phyloP scores from a whole-genome alignment of 1,284 basidiomycete species.

The Phlebopus sp. region DNA sequence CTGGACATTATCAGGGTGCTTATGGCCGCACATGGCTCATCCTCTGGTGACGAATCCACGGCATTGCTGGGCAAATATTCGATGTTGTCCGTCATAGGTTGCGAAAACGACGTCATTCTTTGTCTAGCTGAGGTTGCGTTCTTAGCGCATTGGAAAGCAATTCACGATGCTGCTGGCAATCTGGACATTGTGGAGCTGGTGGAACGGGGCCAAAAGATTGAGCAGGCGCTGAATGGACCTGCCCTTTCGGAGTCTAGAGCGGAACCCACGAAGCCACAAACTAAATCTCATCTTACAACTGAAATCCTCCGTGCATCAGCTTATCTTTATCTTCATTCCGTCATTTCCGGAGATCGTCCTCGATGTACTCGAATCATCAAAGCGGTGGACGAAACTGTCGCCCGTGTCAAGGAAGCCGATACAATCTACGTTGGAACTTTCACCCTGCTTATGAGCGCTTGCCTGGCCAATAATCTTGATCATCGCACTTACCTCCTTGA shows the following conservation, averaged over 20 bases:
- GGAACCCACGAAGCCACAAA: slow-evolving; percentile 13
- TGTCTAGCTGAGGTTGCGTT: slow-evolving; percentile 70
- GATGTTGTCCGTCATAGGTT: slow-evolving; percentile 83
- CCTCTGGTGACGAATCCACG: slow-evolving; percentile 28
- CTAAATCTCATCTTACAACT: slow-evolving; percentile 49
- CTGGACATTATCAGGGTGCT: slow-evolving; percentile 54
- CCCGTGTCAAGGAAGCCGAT: slow-evolving; percentile 45
- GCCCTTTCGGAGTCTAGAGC: slow-evolving; percentile 9
- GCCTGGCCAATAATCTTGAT: slow-evolving; percentile 51
- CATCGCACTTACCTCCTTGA: slow-evolving; percentile 46
- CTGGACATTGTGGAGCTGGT: slow-evolving; percentile 62
- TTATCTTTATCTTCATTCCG: slow-evolving; percentile 66
- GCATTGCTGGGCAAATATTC: slow-evolving; percentile 36
- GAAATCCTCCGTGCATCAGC: slow-evolving; percentile 75
- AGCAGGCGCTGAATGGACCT: slow-evolving; percentile 37
- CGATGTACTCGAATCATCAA: slow-evolving; percentile 56
- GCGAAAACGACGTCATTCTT: slow-evolving; percentile 73
- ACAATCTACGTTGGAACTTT: slow-evolving; percentile 59
- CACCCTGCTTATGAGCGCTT: slow-evolving; percentile 68
- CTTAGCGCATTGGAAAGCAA: slow-evolving; percentile 64
- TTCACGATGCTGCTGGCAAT: slow-evolving; percentile 34
- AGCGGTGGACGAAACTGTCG: slow-evolving; percentile 55
- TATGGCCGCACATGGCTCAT: slow-evolving; percentile 44
- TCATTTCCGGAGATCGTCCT: slow-evolving; percentile 67
- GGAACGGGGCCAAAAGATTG: slow-evolving; percentile 49